These are phyloP conservation scores for Alnus glutinosa DNA, from an alignment of 306 rosid species.

Conservation along the genomic window DNA sequence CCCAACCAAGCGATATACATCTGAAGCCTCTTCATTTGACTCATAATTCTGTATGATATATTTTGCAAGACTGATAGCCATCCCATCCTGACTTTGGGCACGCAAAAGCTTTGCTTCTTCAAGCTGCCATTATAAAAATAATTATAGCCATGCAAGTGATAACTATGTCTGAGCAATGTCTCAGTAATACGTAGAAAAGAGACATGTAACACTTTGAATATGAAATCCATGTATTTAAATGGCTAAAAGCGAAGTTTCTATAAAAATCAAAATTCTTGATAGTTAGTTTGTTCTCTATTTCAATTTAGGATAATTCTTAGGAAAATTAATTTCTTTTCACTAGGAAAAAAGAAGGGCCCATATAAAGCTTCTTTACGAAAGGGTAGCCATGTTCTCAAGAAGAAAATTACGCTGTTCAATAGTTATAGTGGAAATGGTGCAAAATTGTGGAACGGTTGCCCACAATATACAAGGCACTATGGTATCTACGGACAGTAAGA, in stretches of 20 bases:
- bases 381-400: background rate
- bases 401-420: background rate
- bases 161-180: slow-evolving; percentile 16
- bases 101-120: slow-evolving; percentile 98
- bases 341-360: background rate
- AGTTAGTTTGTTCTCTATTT: background rate
- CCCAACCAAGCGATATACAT: slow-evolving; percentile 84
- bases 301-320: background rate
- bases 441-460: background rate
- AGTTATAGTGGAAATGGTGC: background rate
- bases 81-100: slow-evolving; percentile 83
- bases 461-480: background rate
- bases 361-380: background rate
- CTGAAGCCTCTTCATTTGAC: slow-evolving; percentile 72
- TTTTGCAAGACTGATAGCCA: slow-evolving; percentile 91
- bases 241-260: background rate
- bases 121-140: slow-evolving; percentile 56
- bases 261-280: background rate
- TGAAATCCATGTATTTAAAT: background rate
- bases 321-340: background rate
- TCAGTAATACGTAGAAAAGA: slow-evolving; percentile 10
- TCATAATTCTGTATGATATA: slow-evolving; percentile 52
- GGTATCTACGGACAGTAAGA: background rate
- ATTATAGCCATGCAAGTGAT: slow-evolving; percentile 4
- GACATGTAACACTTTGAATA: background rate